Base-by-base conservation (phyloP, 805 yeast genomes). In the Kluyveromyces aestuarii region DNA sequence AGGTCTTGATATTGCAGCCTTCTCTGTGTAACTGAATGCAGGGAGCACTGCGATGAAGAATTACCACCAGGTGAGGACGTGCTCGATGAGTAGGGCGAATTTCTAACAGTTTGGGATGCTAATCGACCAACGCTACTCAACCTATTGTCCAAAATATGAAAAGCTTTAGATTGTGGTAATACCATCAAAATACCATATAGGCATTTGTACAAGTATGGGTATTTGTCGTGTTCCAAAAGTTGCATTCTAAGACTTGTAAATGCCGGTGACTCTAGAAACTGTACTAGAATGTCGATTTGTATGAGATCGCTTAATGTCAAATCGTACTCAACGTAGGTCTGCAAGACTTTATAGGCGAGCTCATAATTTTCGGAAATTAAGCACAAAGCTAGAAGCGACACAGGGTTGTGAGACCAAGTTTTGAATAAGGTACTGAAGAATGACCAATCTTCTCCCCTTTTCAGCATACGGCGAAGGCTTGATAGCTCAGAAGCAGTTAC, bases 161-260 rank as follows among this genome's bases (percentile, higher is more conserved):
- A 93, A 0, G 98, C 96, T 11, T 87, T 77, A 0, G 96, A 87
- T 63, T 93, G 99, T 0, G 99, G 99, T 45, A 93, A 67, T 6
- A 93, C 74, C 99, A 93, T 93, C 50, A 93, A 71, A 30, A 93
- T 76, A 1, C 98, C 99, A 63, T 88, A 93, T 30, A 93, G 74
- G 47, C 96, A 86, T 61, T 88, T 87, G 72, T 84, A 87, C 35
- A 93, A 69, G 58, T 76, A 85, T 1, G 95, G 95, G 61, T 85
- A 76, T 53, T 76, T 79, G 44, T 82, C 87, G 1, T 96, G 96
- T 59, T 87, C 95, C 43, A 93, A 70, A n/a, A 93, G 70, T 65
- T 91, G 96, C 48, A 93, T 70, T 50, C 99, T 76, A 53, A 90
- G 73, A 57, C 85, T 81, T 17, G 95, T 83, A 64, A 93, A 90